These are phyloP conservation scores for Lecanosticta acicola DNA, from an alignment of 2,329 filamentous ascomycete genomes.

Conservation along the genomic window DNA sequence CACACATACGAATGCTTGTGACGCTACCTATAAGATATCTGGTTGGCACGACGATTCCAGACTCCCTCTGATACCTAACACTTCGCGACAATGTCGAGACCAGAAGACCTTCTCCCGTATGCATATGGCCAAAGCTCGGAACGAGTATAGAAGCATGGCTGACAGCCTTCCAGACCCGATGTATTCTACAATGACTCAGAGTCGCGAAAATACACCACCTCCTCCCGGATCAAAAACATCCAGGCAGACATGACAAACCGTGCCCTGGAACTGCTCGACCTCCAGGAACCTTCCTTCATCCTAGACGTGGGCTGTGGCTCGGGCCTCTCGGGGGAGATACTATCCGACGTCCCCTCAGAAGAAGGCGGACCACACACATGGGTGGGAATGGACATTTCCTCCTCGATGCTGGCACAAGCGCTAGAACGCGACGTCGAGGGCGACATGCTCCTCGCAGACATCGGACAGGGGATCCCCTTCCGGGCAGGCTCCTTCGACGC, in stretches of 20 bases:
- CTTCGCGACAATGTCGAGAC: constrained; percentile 75
- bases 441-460: constrained; percentile 88
- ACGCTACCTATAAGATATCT: constrained; percentile 4
- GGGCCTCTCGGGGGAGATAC: constrained; percentile 87
- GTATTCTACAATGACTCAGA: constrained; percentile 96
- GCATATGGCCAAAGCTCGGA: background rate
- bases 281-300: constrained; percentile 73
- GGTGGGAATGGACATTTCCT: constrained; percentile 95
- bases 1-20: background rate
- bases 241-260: constrained; percentile 92
- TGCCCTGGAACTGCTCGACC: constrained; percentile 83
- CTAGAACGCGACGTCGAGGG: constrained; percentile 88
- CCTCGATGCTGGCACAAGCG: constrained; percentile 94
- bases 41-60: background rate
- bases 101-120: constrained; percentile 75
- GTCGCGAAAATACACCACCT: constrained; percentile 95
- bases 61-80: background rate
- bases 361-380: constrained; percentile 85
- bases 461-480: constrained; percentile 92
- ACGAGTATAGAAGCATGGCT: background rate
- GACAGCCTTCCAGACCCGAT: constrained; percentile 57
- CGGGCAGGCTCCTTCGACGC: constrained; percentile 89
- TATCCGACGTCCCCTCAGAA: constrained; percentile 63
- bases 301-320: constrained; percentile 96
- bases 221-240: constrained; percentile 89